Percentiles rank a stretch among this genome's conserved stretches.
phyloP scores from a whole-genome alignment of 2,329 filamentous ascomycete species.

The Xylaria sp. region DNA sequence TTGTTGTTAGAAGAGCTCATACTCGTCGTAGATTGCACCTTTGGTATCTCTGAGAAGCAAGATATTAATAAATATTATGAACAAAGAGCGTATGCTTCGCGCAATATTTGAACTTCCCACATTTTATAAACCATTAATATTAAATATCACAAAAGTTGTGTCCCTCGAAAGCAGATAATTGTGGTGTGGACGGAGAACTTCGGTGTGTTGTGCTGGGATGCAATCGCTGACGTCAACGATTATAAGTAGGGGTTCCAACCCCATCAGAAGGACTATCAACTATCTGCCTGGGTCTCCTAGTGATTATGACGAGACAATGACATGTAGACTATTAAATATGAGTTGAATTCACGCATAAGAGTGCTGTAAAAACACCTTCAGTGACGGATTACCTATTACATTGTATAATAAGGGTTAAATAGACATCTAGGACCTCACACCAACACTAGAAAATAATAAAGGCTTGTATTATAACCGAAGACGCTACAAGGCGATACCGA shows the following conservation, averaged over 20 bases:
- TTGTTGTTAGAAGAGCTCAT: no score
- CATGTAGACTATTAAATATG: slow-evolving; percentile 1
- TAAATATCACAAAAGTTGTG: background rate
- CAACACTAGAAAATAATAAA: background rate
- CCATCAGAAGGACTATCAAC: slow-evolving; percentile 3
- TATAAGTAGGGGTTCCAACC: background rate
- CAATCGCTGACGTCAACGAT: slow-evolving; percentile 22
- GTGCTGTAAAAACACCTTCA: background rate
- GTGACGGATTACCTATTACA: background rate
- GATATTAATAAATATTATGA: no score
- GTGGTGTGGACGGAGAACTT: background rate
- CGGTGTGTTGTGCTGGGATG: background rate
- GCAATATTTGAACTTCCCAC: background rate
- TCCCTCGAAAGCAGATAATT: background rate
- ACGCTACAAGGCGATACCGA: background rate
- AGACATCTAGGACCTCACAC: background rate
- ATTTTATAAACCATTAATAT: background rate
- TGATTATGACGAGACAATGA: slow-evolving; percentile 15
- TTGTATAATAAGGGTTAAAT: background rate
- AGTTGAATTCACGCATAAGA: background rate
- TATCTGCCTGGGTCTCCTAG: background rate
- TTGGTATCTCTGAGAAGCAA: no score
- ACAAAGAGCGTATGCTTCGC: background rate
- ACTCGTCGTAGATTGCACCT: no score
- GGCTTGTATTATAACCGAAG: background rate